A percentile compares a stretch with the other conserved stretches of the same genome.
phyloP scores from a whole-genome alignment of 495 filamentous ascomycete genomes.

The Thermothielavioides terrestris region DNA sequence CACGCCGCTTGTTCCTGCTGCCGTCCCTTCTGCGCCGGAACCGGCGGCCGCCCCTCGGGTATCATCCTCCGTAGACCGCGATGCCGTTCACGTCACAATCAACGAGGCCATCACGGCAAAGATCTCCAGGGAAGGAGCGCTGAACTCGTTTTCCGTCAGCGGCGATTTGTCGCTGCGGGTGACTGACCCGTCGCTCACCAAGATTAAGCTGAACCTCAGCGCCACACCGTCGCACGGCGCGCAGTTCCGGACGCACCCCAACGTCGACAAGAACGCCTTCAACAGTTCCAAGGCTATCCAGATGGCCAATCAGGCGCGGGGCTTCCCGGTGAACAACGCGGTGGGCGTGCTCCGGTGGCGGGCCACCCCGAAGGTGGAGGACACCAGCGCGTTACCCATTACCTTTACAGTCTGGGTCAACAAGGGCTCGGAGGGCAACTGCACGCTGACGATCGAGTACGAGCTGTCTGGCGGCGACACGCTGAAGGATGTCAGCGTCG shows the following conservation, averaged over 20 bases:
- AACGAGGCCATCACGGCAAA: constrained; percentile 82
- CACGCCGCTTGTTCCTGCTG: constrained; percentile 62
- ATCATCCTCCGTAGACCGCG: constrained; percentile 60
- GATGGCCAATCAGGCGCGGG: constrained; percentile 70
- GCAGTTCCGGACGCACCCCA: constrained; percentile 88
- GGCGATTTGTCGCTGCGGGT: constrained; percentile 87
- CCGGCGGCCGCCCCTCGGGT: constrained; percentile 50
- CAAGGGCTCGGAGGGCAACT: constrained; percentile 66
- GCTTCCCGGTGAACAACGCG: constrained; percentile 84
- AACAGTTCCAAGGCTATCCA: constrained; percentile 71
- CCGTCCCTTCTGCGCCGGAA: constrained; percentile 48
- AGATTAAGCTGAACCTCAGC: constrained; percentile 71
- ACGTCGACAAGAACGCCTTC: constrained; percentile 83
- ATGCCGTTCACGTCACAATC: constrained; percentile 77
- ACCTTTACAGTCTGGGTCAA: constrained; percentile 96
- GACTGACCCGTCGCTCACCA: constrained; percentile 75
- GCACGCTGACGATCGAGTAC: constrained; percentile 85
- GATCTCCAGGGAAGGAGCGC: constrained; percentile 72
- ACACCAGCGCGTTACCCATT: constrained; percentile 70
- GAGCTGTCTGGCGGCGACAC: constrained; percentile 68
- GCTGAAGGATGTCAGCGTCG: constrained; percentile 75
- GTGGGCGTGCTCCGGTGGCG: constrained; percentile 88
- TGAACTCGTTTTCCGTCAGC: constrained; percentile 78
- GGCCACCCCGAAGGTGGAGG: constrained; percentile 59
- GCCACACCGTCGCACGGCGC: constrained; percentile 67